Evolutionary conservation across 352 stramenopile genomes (phyloP), one percentile per base, ranked within the genome.

Genomic region (Thalassiosira sp.): DNA sequence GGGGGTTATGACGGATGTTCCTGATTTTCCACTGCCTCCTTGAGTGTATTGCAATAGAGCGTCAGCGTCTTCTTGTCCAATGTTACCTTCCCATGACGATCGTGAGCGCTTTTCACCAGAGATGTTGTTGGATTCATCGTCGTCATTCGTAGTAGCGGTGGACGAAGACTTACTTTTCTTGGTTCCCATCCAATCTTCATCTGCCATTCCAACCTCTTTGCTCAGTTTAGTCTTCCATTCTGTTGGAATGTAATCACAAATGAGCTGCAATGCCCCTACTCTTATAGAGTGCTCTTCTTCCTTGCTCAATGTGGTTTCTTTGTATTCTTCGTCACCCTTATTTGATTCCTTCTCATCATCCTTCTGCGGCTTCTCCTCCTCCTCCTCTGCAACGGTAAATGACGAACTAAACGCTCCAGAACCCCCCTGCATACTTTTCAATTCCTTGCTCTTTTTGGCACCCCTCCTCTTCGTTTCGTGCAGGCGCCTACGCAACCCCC

Each of bases 211-310:
- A 7, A 86, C 25, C 25, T 75, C 40, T 51, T 82, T 57, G 8
- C 76, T 49, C 5, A 87, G 72, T 59, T 81, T 81, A 10, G 49
- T 52, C 18, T 49, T 79, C 85, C 82, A 91, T 27, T 61, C 42
- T 10, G 51, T 22, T 2, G 81, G 70, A 5, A 91, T 54, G 45
- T 89, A 91, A 18, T 84, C 84, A 56, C 79, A 88, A 24, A 91
- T 52, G 24, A 90, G 73, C 42, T 91, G 85, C 28, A 87, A 37
- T n/a, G 43, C 79, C 15, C 77, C 71, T 7, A 84, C 59, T 15
- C 56, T 66, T 3, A 72, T 24, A 42, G 35, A 57, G 22, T 74
- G 60, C 33, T 79, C 67, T 57, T 80, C 70, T 16, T 73, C 64
- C 22, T 77, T 60, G 56, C 22, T 70, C 2, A 81, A 43, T 20